Base-by-base conservation (phyloP, 2,329 filamentous ascomycete species). In the Penicillium oxalicum region DNA sequence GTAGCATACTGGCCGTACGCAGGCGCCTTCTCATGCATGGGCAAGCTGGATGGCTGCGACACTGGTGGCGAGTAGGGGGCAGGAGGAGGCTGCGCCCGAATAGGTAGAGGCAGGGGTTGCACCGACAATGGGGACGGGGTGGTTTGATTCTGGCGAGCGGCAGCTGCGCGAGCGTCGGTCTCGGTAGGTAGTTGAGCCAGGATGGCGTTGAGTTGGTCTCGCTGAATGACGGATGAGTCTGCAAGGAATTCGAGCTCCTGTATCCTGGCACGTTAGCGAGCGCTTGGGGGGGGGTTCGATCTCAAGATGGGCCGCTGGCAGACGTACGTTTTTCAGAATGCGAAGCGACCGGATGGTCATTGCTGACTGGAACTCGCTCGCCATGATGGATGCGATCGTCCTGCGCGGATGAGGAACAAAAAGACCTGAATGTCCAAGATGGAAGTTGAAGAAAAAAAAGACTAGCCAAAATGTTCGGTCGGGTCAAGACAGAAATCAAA, bases 231-330 rank as follows among this genome's bases (percentile, higher is more conserved):
- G 57, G 84, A 84, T 63, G 86, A 82, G 68, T 95, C 91, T 58
- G 88, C 81, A 52, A 97, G 87, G 59, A 84, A 87, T 70, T 95
- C 90, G 52, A 96, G 86, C 74, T 96, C 91, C 91, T 95, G 58
- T 24, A 49, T 40, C 36, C 33, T 49, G 48, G 26, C 51, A 37
- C 18, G 34, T 47, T 33, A 47, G 58, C 50, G 27, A 26, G 36
- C 41, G 9, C 36, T 24, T 25, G 9, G n/a, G 9, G 25, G 18
- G 18, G 2, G 18, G 18, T 1, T 18, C 18, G 18, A 18, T 18
- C 5, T n/a, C 45, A 37, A 45, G 39, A 24, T 43, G 42, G 40
- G 43, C 45, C 37, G 46, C 49, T 36, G 44, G 50, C 48, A 39
- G 44, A 67, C 81, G 60, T 75, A 90, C 89, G 65, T 86, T 89